A percentile compares a stretch with the other conserved stretches of the same genome.
These are phyloP conservation scores for Podaxis carcinomalis DNA, from an alignment of 768 basidiomycete genomes.

Conservation along the genomic window DNA sequence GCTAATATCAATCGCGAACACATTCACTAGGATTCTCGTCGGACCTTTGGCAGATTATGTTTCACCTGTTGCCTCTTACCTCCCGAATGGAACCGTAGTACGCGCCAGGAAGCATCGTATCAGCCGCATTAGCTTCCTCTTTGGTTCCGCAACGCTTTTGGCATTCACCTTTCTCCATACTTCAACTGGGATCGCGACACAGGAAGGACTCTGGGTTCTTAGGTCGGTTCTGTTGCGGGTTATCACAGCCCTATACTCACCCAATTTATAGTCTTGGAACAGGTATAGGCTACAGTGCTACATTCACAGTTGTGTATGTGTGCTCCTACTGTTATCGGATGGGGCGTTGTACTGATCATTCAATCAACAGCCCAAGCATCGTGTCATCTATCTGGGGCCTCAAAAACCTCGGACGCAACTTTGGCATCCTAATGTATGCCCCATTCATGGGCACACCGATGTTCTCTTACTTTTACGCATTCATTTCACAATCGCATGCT, in stretches of 20 bases:
- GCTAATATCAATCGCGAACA: slow-evolving; percentile 67
- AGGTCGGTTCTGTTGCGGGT: slow-evolving; percentile 39
- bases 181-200: slow-evolving; percentile 41
- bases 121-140: slow-evolving; percentile 61
- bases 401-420: slow-evolving; percentile 70
- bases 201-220: slow-evolving; percentile 59
- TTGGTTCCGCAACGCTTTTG: slow-evolving; percentile 44
- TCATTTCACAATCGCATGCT: slow-evolving; percentile 51
- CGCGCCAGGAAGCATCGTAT: slow-evolving; percentile 47
- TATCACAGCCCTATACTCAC: not conserved
- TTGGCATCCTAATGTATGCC: slow-evolving; percentile 68
- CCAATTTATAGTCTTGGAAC: slow-evolving; percentile 46
- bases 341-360: not conserved
- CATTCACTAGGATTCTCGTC: slow-evolving; percentile 58
- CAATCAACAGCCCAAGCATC: slow-evolving; percentile 56
- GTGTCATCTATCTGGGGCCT: slow-evolving; percentile 70
- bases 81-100: slow-evolving; percentile 29
- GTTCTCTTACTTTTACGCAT: slow-evolving; percentile 80
- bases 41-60: slow-evolving; percentile 72
- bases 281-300: slow-evolving; percentile 65
- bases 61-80: slow-evolving; percentile 53
- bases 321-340: slow-evolving; percentile 13
- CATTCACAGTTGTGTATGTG: slow-evolving; percentile 72
- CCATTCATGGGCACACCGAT: slow-evolving; percentile 71
- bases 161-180: slow-evolving; percentile 53